phyloP scores from a whole-genome alignment of 495 filamentous ascomycete genomes.

The Penicillium simplicissimum region DNA sequence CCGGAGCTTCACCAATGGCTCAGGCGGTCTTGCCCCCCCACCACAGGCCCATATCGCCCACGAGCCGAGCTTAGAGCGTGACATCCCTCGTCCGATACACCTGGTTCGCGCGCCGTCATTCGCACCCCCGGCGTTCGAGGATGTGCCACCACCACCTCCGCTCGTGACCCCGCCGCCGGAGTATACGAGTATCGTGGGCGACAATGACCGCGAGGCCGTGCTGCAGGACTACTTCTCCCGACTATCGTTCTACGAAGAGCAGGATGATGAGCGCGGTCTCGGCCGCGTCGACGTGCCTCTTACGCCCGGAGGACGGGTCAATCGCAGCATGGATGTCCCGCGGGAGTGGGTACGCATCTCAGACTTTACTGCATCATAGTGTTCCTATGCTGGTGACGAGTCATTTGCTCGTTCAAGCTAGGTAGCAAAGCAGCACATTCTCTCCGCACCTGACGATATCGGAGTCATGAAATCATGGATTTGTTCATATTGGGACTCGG shows the following conservation, averaged over 20 bases:
- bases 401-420: neutral
- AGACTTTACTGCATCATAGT: slow-evolving; percentile 34
- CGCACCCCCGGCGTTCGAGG: slow-evolving; percentile 89
- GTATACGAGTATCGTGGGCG: slow-evolving; percentile 82
- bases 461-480: slow-evolving; percentile 36
- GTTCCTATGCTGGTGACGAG: neutral
- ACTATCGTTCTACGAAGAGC: slow-evolving; percentile 59
- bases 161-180: slow-evolving; percentile 83
- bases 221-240: slow-evolving; percentile 90
- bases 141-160: slow-evolving; percentile 81
- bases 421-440: neutral
- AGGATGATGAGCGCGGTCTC: slow-evolving; percentile 53
- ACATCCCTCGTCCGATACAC: slow-evolving; percentile 71
- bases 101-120: slow-evolving; percentile 84
- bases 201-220: slow-evolving; percentile 69
- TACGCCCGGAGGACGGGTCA: slow-evolving; percentile 67
- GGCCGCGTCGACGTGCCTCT: slow-evolving; percentile 65
- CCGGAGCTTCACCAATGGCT: slow-evolving; percentile 49
- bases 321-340: slow-evolving; percentile 67
- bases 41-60: slow-evolving; percentile 49
- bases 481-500: slow-evolving; percentile 22
- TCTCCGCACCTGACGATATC: slow-evolving; percentile 19
- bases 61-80: slow-evolving; percentile 39
- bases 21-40: slow-evolving; percentile 48
- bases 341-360: slow-evolving; percentile 56